A percentile compares a stretch with the other conserved stretches of the same genome.
These are phyloP conservation scores for Sclerotinia sclerotiorum DNA, from an alignment of 2,329 filamentous ascomycete genomes.

Conservation along the genomic window DNA sequence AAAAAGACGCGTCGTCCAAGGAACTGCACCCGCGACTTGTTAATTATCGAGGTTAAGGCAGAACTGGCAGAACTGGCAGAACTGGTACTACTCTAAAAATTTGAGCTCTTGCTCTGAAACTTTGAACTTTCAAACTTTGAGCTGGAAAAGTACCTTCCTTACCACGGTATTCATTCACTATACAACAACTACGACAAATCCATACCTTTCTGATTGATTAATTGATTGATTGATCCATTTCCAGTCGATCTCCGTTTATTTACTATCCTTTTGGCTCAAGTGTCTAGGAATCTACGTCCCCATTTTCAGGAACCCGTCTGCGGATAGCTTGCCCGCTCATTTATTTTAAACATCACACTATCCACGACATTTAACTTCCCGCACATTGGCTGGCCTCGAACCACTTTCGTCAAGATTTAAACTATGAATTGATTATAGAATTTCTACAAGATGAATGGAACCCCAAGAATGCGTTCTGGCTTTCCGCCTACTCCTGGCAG, in stretches of 20 bases:
- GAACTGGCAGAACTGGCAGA: neutral
- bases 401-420: slow-evolving; percentile 49
- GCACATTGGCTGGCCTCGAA: slow-evolving; percentile 7
- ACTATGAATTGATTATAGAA: slow-evolving; percentile 17
- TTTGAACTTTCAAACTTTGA: neutral
- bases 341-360: neutral
- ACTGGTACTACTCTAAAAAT: neutral
- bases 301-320: neutral
- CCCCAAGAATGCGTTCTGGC: slow-evolving; percentile 78
- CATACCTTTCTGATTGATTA: neutral
- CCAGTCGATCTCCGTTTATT: neutral
- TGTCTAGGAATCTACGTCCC: neutral
- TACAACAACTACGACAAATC: neutral
- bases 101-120: neutral
- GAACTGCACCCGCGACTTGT: neutral
- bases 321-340: neutral
- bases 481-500: slow-evolving; percentile 73
- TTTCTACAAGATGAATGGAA: slow-evolving; percentile 58
- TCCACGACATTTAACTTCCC: neutral
- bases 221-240: neutral
- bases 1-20: slow-evolving; percentile 1
- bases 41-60: neutral
- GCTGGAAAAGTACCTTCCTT: neutral
- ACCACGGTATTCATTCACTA: neutral
- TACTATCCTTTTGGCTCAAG: neutral